Conservation (phyloP, 75 land plant genomes). For the Pseudotsuga menziesii region DNA sequence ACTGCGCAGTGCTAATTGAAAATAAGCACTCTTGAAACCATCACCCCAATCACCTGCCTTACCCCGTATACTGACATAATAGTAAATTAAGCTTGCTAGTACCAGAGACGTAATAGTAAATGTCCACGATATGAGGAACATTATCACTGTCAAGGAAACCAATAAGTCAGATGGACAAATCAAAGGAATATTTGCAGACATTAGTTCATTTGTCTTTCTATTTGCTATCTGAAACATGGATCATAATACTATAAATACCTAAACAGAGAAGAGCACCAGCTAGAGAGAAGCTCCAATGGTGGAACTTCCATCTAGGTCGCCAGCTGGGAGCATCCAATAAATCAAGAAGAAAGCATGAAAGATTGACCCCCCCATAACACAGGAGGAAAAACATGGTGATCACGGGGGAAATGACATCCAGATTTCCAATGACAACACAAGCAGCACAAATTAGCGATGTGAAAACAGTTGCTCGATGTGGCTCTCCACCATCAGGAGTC, state of each 20-base stretch:
- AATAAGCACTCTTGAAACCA: slow-evolving; percentile 99
- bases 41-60: slow-evolving; percentile 99
- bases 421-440: slow-evolving; percentile 89
- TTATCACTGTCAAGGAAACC: slow-evolving; percentile 64
- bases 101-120: slow-evolving; percentile 89
- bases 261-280: slow-evolving; percentile 83
- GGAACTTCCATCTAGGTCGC: slow-evolving; percentile 98
- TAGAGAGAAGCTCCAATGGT: slow-evolving; percentile 97
- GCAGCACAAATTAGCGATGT: slow-evolving; percentile 81
- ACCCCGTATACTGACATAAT: slow-evolving; percentile 92
- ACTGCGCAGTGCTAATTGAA: slow-evolving; percentile 94
- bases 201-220: neutral
- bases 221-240: too few species aligned
- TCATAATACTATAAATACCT: slow-evolving; percentile 29
- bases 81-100: slow-evolving; percentile 89
- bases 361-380: slow-evolving; percentile 94
- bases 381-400: slow-evolving; percentile 97
- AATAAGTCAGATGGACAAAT: neutral
- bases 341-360: slow-evolving; percentile 94
- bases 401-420: slow-evolving; percentile 93
- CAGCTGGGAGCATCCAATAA: slow-evolving; percentile 98
- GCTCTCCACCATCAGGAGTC: slow-evolving; percentile 81
- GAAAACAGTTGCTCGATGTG: slow-evolving; percentile 85
- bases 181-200: neutral
- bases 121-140: slow-evolving; percentile 98